A percentile compares a stretch with the other conserved stretches of the same genome.
These are phyloP conservation scores for Suillus alpinus DNA, from an alignment of 768 basidiomycete species.

Conservation along the genomic window DNA sequence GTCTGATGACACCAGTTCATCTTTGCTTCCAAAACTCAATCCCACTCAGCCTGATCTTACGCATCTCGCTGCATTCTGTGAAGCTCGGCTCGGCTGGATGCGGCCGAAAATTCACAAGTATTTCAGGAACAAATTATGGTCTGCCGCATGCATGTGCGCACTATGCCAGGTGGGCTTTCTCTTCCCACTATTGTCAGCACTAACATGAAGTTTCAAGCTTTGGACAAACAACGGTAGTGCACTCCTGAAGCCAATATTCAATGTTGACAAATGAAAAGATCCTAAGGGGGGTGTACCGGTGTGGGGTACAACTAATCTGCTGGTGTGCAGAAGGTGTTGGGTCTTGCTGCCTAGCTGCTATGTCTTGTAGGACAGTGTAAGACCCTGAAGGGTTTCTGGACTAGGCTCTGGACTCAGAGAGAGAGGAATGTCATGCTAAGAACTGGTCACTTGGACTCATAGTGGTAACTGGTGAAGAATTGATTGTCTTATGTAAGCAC, in stretches of 20 bases:
- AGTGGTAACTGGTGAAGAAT: too few relatives aligned
- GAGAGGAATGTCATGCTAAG: too few relatives aligned
- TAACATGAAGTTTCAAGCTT: not conserved
- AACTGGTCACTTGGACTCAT: too few relatives aligned
- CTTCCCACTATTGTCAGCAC: not conserved
- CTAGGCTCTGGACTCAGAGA: too few relatives aligned
- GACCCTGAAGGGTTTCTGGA: too few relatives aligned
- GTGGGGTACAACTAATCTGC: too few relatives aligned
- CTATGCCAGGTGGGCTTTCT: not conserved
- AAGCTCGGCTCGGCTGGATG: not conserved
- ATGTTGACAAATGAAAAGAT: not conserved
- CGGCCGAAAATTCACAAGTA: not conserved
- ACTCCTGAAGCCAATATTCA: not conserved
- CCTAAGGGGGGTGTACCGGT: too few relatives aligned
- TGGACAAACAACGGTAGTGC: not conserved
- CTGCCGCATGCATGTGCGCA: not conserved
- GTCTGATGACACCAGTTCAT: not conserved
- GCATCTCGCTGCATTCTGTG: not conserved
- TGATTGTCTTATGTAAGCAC: too few relatives aligned
- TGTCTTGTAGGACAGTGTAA: too few relatives aligned
- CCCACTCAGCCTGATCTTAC: not conserved
- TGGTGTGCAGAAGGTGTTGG: too few relatives aligned
- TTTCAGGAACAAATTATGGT: not conserved
- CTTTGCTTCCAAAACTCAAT: not conserved
- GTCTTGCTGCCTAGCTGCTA: too few relatives aligned